Evolutionary conservation across 768 basidiomycete genomes (phyloP).

Genomic region (Rickenella mellea): DNA sequence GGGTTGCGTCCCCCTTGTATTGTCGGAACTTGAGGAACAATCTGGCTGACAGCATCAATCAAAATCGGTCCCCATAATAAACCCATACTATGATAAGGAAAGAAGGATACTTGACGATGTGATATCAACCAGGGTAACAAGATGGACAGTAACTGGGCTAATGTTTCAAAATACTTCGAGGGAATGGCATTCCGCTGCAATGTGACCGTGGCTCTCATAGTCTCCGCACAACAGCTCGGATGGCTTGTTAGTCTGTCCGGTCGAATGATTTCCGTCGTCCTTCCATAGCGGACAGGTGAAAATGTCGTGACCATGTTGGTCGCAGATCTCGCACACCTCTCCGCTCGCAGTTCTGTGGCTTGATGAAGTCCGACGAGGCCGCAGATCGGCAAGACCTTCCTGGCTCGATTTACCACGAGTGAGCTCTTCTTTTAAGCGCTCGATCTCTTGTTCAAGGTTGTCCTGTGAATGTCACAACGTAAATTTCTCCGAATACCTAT

Average conservation of each 20-base stretch:
- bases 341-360: slow-evolving; percentile 19
- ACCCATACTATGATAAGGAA: no score
- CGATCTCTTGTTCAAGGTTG: slow-evolving; percentile 79
- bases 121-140: no score
- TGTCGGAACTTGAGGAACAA: no score
- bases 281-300: slow-evolving; percentile 74
- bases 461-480: slow-evolving; percentile 34
- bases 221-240: slow-evolving; percentile 64
- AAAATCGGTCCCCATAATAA: no score
- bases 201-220: slow-evolving; percentile 74
- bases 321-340: slow-evolving; percentile 78
- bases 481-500: not conserved
- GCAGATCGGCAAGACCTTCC: slow-evolving; percentile 29
- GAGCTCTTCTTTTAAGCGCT: slow-evolving; percentile 65
- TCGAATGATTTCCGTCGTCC: slow-evolving; percentile 31
- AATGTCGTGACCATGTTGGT: slow-evolving; percentile 76
- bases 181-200: slow-evolving; percentile 73
- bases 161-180: slow-evolving; percentile 80
- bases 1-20: no score
- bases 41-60: no score
- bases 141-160: no score
- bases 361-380: slow-evolving; percentile 19
- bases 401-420: slow-evolving; percentile 43
- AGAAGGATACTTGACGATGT: no score
- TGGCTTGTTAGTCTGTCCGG: slow-evolving; percentile 7